Base-by-base conservation (phyloP, 1,284 basidiomycete species). In the Ustanciosporium gigantosporum region DNA sequence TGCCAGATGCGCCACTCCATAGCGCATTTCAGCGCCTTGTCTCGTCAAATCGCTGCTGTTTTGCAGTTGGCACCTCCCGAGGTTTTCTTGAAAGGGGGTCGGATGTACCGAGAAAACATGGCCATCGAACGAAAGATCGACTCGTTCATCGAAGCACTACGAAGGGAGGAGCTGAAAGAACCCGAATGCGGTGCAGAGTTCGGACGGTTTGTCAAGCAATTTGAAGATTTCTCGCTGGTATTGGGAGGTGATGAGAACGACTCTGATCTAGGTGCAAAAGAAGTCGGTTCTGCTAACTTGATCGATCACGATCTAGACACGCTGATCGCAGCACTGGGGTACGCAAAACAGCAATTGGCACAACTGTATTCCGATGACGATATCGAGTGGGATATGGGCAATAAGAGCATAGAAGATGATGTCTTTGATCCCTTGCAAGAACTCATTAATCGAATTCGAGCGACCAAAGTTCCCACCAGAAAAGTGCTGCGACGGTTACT, bases 51-150 rank as follows among this genome's bases (percentile, higher is more conserved):
- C 20, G 61, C 61, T 4, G 74, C 74, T 5, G 66, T 75, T 31
- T 42, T 77, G n/a, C 44, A 51, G 9, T 53, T 66, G 1, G 72
- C 70, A 14, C 53, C 71, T 1, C 55, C 59, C 13, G 65, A 65
- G 29, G 53, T 68, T 13, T 77, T 76, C 47, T 35, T 76, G 5
- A 55, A 58, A 3, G 66, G 89, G 42, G 94, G 92, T 2, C 84
- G 88, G 23, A 83, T 95, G 22, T 90, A 86, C 65, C 83, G 84
- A 7, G 94, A 98, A 59, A 57, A 67, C 23, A 84, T 96, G 29
- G 84, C 85, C 0, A 85, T 96, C 76, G 94, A 98, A 81, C 89
- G 88, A 76, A 85, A 89, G 31, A 84, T 98, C 43, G 92, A 98
- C 72, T 86, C 88, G 79, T 94, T 94, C 77, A 85, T 97, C 50